phyloP scores from a whole-genome alignment of 169 alveolate species.

The Cryptosporidium xiaoi region DNA sequence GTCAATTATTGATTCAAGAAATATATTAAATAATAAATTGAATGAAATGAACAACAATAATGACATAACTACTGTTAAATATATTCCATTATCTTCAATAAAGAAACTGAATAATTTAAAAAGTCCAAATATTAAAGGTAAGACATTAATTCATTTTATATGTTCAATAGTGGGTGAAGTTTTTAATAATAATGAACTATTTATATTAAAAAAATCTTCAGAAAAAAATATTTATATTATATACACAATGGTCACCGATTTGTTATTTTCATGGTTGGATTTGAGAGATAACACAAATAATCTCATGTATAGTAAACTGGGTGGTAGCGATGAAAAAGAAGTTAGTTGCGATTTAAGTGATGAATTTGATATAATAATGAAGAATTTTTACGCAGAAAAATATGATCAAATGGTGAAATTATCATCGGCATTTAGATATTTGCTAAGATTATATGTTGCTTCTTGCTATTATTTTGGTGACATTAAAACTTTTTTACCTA shows the following conservation, averaged over 20 bases:
- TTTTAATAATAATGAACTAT: constrained; percentile 39
- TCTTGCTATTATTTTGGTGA: constrained; percentile 68
- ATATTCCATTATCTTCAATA: constrained; percentile 58
- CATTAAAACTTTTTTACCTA: constrained; percentile 40
- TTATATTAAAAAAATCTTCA: constrained; percentile 50
- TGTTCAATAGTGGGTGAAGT: constrained; percentile 61
- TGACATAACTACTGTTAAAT: not conserved
- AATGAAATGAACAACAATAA: not conserved
- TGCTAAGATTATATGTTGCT: constrained; percentile 49
- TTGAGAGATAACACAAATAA: constrained; percentile 25
- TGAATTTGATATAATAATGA: constrained; percentile 41
- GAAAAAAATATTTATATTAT: constrained; percentile 35
- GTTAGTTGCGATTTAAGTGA: not conserved
- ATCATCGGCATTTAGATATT: constrained; percentile 11
- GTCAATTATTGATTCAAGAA: constrained; percentile 38
- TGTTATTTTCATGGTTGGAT: constrained; percentile 64
- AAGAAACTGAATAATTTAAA: constrained; percentile 44
- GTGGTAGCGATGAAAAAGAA: not conserved
- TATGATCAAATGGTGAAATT: constrained; percentile 33
- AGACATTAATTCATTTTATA: constrained; percentile 38
- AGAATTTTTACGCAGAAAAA: constrained; percentile 27
- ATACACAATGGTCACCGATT: constrained; percentile 56
- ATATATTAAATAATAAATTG: constrained; percentile 38
- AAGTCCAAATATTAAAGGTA: constrained; percentile 57
- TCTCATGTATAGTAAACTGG: not conserved